phyloP scores from a whole-genome alignment of 164 flowering plant genomes.

The Saururus chinensis region DNA sequence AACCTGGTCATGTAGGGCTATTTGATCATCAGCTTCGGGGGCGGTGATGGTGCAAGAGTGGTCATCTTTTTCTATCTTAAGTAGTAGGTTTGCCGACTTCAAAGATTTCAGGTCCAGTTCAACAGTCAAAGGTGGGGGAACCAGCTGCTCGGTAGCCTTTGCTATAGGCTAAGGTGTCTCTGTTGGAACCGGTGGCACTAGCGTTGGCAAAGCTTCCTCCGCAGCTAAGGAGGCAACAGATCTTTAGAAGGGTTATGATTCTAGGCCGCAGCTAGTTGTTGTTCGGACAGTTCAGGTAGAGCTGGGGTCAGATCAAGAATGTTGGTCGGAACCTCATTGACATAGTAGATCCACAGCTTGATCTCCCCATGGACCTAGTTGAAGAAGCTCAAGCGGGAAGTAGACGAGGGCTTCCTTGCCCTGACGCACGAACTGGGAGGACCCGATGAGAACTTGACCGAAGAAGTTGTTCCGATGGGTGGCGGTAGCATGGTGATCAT shows the following conservation, averaged over 20 bases:
- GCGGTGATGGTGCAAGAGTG: neutral
- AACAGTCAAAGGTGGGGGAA: constrained; percentile 6
- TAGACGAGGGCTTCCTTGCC: constrained; percentile 79
- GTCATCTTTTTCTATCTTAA: neutral
- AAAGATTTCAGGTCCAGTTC: neutral
- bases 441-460: constrained; percentile 49
- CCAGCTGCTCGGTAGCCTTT: neutral
- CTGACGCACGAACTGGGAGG: constrained; percentile 55
- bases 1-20: too few relatives aligned
- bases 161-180: neutral
- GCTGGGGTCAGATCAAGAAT: constrained; percentile 3
- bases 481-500: constrained; percentile 46
- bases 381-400: constrained; percentile 54
- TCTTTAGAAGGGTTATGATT: constrained; percentile 5
- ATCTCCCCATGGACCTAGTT: constrained; percentile 76
- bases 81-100: constrained; percentile 1
- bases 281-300: neutral
- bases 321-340: constrained; percentile 25
- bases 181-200: neutral
- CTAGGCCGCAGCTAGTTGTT: constrained; percentile 1
- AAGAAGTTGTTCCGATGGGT: constrained; percentile 56
- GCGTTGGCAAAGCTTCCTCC: neutral
- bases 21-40: neutral
- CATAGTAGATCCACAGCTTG: constrained; percentile 60
- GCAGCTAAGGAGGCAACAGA: constrained; percentile 9